Evolutionary conservation across 176 grass and related monocot species (phyloP).

Genomic region (Aegilops speltoides): DNA sequence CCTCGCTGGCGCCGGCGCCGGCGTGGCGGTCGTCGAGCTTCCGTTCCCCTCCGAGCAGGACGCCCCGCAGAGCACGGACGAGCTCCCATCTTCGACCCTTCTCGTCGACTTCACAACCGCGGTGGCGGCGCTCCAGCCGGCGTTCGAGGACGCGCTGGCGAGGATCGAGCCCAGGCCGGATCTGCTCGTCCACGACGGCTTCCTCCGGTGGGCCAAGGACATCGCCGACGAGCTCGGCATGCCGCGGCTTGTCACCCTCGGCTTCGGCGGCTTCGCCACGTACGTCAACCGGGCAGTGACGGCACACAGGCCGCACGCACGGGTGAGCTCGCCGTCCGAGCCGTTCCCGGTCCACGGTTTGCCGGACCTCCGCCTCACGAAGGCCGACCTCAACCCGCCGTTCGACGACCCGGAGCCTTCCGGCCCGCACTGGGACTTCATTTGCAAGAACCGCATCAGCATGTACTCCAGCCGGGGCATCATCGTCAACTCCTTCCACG

Average conservation of each 20-base stretch:
- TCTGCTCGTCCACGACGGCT: constrained; percentile 50
- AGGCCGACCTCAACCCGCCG: constrained; percentile 34
- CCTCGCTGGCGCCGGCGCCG: background rate
- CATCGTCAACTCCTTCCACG: constrained; percentile 47
- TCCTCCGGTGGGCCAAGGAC: constrained; percentile 40
- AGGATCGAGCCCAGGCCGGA: constrained; percentile 9
- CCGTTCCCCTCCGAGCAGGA: constrained; percentile 28
- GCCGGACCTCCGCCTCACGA: constrained; percentile 29
- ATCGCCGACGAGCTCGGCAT: constrained; percentile 36
- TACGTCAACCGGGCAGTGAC: background rate
- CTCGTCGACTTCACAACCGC: constrained; percentile 22
- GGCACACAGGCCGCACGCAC: constrained; percentile 15
- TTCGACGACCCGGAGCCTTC: constrained; percentile 47
- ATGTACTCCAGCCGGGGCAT: background rate
- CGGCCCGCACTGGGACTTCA: constrained; percentile 36
- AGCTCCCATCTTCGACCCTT: background rate
- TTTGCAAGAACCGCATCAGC: background rate
- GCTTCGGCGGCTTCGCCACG: constrained; percentile 32
- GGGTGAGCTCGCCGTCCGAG: constrained; percentile 26
- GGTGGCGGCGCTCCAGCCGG: background rate
- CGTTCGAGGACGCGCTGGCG: constrained; percentile 33
- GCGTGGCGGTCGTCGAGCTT: constrained; percentile 27
- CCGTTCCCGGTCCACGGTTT: constrained; percentile 38
- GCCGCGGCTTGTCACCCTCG: constrained; percentile 27
- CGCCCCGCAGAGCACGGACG: constrained; percentile 33